A percentile compares a stretch with the other conserved stretches of the same genome.
Conservation (phyloP, 2,329 filamentous ascomycete genomes). For the Cladophialophora carrionii region DNA sequence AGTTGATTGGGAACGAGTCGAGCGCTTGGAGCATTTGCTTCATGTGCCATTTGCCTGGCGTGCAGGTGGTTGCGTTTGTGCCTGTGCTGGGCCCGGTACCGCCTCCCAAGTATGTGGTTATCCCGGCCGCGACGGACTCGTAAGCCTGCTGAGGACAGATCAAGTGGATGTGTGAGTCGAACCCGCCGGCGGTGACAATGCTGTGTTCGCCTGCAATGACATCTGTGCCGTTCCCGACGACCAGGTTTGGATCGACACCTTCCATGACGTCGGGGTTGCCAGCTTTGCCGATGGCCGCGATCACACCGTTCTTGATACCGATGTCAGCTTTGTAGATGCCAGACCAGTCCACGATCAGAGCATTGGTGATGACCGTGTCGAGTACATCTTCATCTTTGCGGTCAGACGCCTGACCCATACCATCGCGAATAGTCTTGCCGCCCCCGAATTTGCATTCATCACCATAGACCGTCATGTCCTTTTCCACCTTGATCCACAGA, state of each 20-base stretch:
- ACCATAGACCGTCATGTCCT: constrained; percentile 79
- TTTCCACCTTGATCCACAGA: constrained; percentile 88
- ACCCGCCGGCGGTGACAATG: constrained; percentile 86
- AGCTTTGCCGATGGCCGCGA: constrained; percentile 88
- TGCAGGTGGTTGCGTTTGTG: constrained; percentile 90
- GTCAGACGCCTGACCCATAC: constrained; percentile 91
- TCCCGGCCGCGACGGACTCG: constrained; percentile 79
- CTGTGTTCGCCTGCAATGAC: constrained; percentile 87
- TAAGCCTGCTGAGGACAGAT: constrained; percentile 92
- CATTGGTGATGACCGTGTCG: constrained; percentile 87
- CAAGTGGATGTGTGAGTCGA: constrained; percentile 90
- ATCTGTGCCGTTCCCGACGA: constrained; percentile 87
- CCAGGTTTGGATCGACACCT: constrained; percentile 74
- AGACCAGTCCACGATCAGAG: constrained; percentile 84
- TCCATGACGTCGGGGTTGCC: constrained; percentile 98
- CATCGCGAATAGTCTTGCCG: constrained; percentile 89
- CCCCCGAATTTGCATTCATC: constrained; percentile 96
- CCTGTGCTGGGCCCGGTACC: constrained; percentile 92
- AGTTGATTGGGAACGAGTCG: constrained; percentile 79
- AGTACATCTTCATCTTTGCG: constrained; percentile 71
- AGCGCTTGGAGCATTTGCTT: constrained; percentile 87
- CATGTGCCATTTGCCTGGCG: constrained; percentile 80
- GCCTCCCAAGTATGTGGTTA: constrained; percentile 89
- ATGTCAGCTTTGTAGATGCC: constrained; percentile 98
- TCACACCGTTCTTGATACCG: constrained; percentile 83